These are phyloP conservation scores for Termitomyces sp. DNA, from an alignment of 768 basidiomycete genomes.

Conservation along the genomic window DNA sequence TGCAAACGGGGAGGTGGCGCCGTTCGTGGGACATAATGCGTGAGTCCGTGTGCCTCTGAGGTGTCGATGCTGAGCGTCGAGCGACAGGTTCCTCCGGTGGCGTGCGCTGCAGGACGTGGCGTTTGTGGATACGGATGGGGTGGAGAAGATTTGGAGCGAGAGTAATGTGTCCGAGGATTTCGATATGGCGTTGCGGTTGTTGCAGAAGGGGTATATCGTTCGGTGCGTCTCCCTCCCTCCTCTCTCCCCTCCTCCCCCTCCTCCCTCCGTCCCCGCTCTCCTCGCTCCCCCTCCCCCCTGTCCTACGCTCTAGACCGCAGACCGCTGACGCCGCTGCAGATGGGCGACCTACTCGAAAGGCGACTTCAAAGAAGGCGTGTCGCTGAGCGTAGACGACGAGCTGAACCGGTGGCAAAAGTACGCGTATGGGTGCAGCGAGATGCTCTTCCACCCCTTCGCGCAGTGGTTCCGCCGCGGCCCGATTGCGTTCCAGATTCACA, in stretches of 20 bases:
- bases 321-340: conserved; percentile 25
- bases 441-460: conserved; percentile 78
- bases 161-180: conserved; percentile 79
- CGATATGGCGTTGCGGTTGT: conserved; percentile 69
- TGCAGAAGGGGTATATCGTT: conserved; percentile 60
- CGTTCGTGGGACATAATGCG: conserved; percentile 84
- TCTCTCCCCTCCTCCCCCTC: too few relatives aligned
- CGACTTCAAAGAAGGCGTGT: conserved; percentile 88
- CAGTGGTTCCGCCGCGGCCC: conserved; percentile 78
- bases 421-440: conserved; percentile 58
- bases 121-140: conserved; percentile 62
- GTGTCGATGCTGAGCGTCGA: too few relatives aligned
- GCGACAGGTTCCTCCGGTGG: conserved; percentile 67
- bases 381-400: conserved; percentile 83
- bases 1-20: conserved; percentile 77
- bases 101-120: conserved; percentile 80
- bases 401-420: conserved; percentile 88
- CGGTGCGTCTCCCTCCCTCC: conserved; percentile 28
- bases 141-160: conserved; percentile 75
- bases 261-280: too few relatives aligned
- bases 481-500: conserved; percentile 68
- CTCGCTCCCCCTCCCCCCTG: too few relatives aligned
- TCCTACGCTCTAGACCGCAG: too few relatives aligned
- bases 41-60: conserved; percentile 12
- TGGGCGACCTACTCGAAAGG: conserved; percentile 86